Evolutionary conservation across 208 protist species (phyloP).

Genomic region (Leishmania amazonensis): DNA sequence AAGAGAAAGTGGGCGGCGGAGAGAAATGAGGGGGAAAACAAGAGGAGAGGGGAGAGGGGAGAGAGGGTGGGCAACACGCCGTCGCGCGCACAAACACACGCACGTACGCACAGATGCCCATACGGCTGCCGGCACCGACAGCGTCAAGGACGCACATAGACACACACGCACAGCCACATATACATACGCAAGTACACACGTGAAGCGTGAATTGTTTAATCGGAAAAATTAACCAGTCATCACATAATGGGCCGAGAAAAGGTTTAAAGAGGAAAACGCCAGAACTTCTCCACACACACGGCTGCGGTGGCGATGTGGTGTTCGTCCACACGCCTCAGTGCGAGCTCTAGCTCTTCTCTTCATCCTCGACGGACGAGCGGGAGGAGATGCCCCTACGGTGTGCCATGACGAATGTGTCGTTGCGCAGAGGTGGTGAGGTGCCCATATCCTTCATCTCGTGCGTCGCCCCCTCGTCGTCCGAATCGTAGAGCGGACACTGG

Average conservation of each 20-base stretch:
- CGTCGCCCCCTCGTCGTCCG: conserved; percentile 38
- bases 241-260: not conserved
- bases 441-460: conserved; percentile 37
- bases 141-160: not conserved
- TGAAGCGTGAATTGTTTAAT: not conserved
- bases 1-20: not conserved
- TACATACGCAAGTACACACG: not conserved
- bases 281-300: not conserved
- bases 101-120: not conserved
- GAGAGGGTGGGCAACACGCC: not conserved
- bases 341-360: conserved; percentile 7
- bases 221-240: not conserved
- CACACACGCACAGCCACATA: not conserved
- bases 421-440: conserved; percentile 50
- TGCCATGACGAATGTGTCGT: conserved; percentile 42
- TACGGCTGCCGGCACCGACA: not conserved
- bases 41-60: not conserved
- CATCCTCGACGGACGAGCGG: conserved; percentile 8
- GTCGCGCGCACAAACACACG: not conserved
- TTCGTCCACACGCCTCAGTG: not conserved
- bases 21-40: not conserved
- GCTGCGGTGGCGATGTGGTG: not conserved
- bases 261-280: not conserved
- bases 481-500: conserved; percentile 64
- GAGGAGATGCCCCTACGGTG: conserved; percentile 9